phyloP scores from a whole-genome alignment of 371 early-diverging fungal species.

The Rhizomucor pusillus region DNA sequence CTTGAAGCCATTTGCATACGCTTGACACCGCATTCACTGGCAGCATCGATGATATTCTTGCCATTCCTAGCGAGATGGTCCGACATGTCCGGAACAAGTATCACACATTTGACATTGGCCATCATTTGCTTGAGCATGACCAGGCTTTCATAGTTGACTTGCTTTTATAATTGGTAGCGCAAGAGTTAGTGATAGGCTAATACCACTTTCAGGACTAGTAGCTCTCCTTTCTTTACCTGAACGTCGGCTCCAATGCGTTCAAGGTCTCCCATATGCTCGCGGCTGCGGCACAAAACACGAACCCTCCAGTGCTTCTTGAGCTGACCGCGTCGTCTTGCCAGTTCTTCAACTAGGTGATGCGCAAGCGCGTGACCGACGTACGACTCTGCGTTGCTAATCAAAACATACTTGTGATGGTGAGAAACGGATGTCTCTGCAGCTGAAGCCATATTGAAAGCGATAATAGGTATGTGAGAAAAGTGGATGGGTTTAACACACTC shows the following conservation, averaged over 20 bases:
- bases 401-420: neutral
- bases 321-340: constrained; percentile 3
- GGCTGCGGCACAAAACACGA: constrained; percentile 8
- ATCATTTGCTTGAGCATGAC: constrained; percentile 3
- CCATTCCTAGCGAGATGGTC: constrained; percentile 1
- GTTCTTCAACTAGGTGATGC: constrained; percentile 5
- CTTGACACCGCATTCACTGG: constrained; percentile 4
- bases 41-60: constrained; percentile 6
- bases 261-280: constrained; percentile 6
- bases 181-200: neutral
- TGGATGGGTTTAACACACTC: too few species aligned
- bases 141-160: constrained; percentile 11
- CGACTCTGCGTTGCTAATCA: constrained; percentile 8
- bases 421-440: neutral
- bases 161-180: constrained; percentile 2
- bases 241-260: constrained; percentile 9
- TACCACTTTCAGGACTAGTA: neutral
- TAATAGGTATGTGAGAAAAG: too few species aligned
- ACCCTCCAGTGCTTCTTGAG: constrained; percentile 17
- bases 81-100: constrained; percentile 5
- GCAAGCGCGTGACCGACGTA: constrained; percentile 15
- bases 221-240: constrained; percentile 1
- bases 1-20: constrained; percentile 9
- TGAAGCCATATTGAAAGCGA: too few species aligned
- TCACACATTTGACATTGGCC: constrained; percentile 12